phyloP scores from a whole-genome alignment of 495 filamentous ascomycete genomes.

The Hyaloscypha finlandica region DNA sequence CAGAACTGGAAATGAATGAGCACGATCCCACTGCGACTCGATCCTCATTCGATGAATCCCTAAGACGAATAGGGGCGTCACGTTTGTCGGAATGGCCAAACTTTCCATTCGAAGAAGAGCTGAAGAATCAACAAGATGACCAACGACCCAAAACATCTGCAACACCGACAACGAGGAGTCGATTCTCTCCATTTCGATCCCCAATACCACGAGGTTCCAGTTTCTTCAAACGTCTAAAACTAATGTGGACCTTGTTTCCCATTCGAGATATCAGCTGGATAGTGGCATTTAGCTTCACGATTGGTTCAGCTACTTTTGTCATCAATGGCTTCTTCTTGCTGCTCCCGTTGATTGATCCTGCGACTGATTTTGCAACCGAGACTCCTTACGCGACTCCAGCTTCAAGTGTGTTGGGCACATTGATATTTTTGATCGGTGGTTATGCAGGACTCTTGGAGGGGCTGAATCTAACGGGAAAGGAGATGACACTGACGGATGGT shows the following conservation, averaged over 20 bases:
- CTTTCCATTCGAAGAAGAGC: constrained; percentile 5
- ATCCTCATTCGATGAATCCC: constrained; percentile 11
- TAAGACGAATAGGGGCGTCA: background rate
- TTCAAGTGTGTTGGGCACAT: constrained; percentile 7
- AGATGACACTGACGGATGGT: constrained; percentile 8
- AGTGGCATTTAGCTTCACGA: constrained; percentile 17
- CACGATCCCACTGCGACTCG: background rate
- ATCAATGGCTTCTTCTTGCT: constrained; percentile 21
- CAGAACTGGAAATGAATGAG: constrained; percentile 2
- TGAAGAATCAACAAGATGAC: constrained; percentile 2
- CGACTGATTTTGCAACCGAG: constrained; percentile 5
- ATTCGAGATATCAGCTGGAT: constrained; percentile 19
- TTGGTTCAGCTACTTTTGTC: constrained; percentile 18
- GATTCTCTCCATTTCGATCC: constrained; percentile 6
- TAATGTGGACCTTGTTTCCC: constrained; percentile 20
- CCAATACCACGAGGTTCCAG: background rate
- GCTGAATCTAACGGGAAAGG: constrained; percentile 18
- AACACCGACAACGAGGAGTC: background rate
- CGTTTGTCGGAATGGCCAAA: constrained; percentile 20
- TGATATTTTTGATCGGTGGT: constrained; percentile 17
- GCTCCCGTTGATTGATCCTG: constrained; percentile 13
- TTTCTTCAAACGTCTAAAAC: background rate
- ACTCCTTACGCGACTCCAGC: constrained; percentile 19
- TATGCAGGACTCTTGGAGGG: constrained; percentile 18
- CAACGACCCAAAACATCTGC: background rate